Percentiles rank a stretch among this genome's conserved stretches.
phyloP scores from a whole-genome alignment of 768 basidiomycete genomes.

The Kwoniella botswanensis region DNA sequence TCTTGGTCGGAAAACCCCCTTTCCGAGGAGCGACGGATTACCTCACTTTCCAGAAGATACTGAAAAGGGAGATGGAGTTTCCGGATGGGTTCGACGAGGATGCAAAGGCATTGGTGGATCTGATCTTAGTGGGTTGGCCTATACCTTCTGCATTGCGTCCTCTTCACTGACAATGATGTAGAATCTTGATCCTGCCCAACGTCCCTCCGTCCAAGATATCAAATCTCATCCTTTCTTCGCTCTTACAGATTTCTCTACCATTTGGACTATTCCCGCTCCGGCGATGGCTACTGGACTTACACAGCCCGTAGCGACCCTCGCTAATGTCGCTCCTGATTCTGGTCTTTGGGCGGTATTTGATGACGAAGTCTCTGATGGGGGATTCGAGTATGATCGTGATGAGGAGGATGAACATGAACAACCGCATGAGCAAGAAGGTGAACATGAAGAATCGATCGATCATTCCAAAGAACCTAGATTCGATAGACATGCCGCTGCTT shows the following conservation, averaged over 20 bases:
- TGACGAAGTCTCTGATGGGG: slow-evolving; percentile 49
- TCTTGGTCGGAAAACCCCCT: slow-evolving; percentile 87
- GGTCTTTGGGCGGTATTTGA: slow-evolving; percentile 55
- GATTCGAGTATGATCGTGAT: slow-evolving; percentile 40
- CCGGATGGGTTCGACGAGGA: slow-evolving; percentile 82
- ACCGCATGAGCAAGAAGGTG: slow-evolving; percentile 5
- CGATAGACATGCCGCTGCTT: slow-evolving; percentile 35
- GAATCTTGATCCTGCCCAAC: slow-evolving; percentile 52
- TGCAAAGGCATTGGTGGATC: slow-evolving; percentile 78
- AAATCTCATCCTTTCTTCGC: slow-evolving; percentile 55
- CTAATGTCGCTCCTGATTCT: slow-evolving; percentile 25
- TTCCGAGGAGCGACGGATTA: slow-evolving; percentile 90
- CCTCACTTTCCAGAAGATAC: slow-evolving; percentile 93
- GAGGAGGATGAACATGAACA: slow-evolving; percentile 18
- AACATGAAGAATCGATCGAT: slow-evolving; percentile 5
- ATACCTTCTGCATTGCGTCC: neutral
- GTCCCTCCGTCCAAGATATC: slow-evolving; percentile 47
- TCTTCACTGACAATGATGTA: slow-evolving; percentile 5
- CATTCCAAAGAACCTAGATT: slow-evolving; percentile 26
- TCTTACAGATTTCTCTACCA: slow-evolving; percentile 38
- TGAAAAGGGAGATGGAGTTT: slow-evolving; percentile 81
- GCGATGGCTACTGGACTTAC: slow-evolving; percentile 46
- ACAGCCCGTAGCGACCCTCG: slow-evolving; percentile 33
- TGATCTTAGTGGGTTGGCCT: slow-evolving; percentile 68
- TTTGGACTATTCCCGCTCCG: slow-evolving; percentile 52